phyloP scores from a whole-genome alignment of 139 green algal genomes.

The Chlorella vulgaris region DNA sequence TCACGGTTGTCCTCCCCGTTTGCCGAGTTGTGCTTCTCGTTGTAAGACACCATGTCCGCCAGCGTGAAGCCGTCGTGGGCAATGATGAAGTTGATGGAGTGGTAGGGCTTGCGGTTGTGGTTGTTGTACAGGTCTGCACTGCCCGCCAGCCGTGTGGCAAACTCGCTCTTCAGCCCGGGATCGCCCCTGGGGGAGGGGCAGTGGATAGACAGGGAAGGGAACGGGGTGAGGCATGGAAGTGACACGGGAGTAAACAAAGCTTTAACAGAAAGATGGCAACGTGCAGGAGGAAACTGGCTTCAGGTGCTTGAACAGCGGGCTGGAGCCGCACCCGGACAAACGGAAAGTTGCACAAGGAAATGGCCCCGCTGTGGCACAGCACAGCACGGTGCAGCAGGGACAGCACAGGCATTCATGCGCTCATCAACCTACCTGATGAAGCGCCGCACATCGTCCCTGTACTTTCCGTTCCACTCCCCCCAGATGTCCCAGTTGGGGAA shows the following conservation, averaged over 20 bases:
- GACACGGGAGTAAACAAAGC: too few relatives aligned
- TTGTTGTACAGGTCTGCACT: constrained; percentile 92
- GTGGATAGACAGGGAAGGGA: not conserved
- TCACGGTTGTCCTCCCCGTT: constrained; percentile 80
- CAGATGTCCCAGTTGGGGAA: constrained; percentile 95
- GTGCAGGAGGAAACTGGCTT: too few relatives aligned
- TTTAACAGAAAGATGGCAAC: too few relatives aligned
- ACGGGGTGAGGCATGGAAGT: not conserved
- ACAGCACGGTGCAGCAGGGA: not conserved
- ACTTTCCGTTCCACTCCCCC: constrained; percentile 95
- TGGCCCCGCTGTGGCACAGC: too few relatives aligned
- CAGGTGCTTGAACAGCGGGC: too few relatives aligned
- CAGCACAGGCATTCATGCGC: not conserved
- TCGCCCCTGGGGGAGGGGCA: constrained; percentile 52
- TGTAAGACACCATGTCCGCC: constrained; percentile 89
- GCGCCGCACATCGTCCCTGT: constrained; percentile 81
- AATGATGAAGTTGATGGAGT: constrained; percentile 98
- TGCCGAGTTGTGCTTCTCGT: constrained; percentile 83
- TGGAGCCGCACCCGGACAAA: too few relatives aligned
- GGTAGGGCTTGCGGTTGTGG: constrained; percentile 72
- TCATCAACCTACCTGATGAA: constrained; percentile 9
- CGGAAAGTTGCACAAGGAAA: too few relatives aligned
- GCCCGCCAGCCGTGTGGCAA: constrained; percentile 90
- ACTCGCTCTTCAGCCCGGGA: constrained; percentile 85
- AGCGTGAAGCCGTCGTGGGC: constrained; percentile 98